phyloP scores from a whole-genome alignment of 768 basidiomycete species.

The Serendipita sp. region DNA sequence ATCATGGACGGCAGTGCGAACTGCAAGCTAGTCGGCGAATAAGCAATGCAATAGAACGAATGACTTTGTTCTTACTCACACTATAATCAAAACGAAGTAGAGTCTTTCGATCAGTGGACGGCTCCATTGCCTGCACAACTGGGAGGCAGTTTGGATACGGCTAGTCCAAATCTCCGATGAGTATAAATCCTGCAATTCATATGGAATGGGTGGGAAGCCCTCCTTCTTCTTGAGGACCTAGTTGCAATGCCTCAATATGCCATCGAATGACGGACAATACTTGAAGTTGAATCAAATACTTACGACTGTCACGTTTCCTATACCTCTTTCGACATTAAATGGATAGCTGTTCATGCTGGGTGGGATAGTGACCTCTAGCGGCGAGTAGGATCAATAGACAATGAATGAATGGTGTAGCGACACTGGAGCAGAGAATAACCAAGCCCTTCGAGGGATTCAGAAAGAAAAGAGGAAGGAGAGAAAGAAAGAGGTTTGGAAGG shows the following conservation, averaged over 20 bases:
- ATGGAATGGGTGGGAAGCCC: not conserved
- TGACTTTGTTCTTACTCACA: not conserved
- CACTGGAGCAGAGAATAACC: not conserved
- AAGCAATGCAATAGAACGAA: not conserved
- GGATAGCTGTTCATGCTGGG: not conserved
- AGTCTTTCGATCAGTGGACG: not conserved
- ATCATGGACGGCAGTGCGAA: not conserved
- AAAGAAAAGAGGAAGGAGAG: not conserved
- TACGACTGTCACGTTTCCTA: not conserved
- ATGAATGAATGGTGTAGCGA: not conserved
- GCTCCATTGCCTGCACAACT: not conserved
- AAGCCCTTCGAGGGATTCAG: not conserved
- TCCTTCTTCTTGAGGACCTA: not conserved
- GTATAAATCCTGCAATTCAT: not conserved
- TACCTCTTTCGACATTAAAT: not conserved
- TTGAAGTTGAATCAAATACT: not conserved
- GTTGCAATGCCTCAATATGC: not conserved
- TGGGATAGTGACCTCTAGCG: not conserved
- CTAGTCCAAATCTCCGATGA: not conserved
- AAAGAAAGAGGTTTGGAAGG: constrained; percentile 6
- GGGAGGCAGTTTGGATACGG: not conserved
- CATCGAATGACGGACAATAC: not conserved
- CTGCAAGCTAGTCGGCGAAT: not conserved
- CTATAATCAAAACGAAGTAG: not conserved
- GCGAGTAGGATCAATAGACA: not conserved